Conservation (phyloP, 2,329 filamentous ascomycete species). For the Fusarium redolens region DNA sequence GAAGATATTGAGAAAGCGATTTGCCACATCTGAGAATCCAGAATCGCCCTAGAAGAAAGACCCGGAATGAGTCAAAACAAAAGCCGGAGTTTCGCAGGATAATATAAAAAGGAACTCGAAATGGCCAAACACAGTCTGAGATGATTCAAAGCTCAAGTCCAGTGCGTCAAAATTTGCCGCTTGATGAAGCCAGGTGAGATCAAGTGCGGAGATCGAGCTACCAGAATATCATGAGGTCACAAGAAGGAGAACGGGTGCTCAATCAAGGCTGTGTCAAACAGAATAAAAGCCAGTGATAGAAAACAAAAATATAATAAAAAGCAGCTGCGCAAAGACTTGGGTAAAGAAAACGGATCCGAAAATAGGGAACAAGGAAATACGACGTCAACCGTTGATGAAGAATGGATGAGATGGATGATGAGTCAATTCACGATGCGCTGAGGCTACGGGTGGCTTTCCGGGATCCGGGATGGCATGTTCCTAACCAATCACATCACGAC, state of each 20-base stretch:
- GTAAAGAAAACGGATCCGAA: not conserved
- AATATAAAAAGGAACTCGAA: not conserved
- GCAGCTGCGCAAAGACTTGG: not conserved
- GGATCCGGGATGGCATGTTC: slow-evolving; percentile 24
- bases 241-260: not conserved
- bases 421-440: slow-evolving; percentile 33
- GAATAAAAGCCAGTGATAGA: not conserved
- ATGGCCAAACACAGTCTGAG: not conserved
- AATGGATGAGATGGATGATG: slow-evolving; percentile 7
- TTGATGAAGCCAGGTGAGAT: slow-evolving; percentile 15
- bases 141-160: not conserved
- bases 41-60: not conserved
- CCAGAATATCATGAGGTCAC: slow-evolving; percentile 3
- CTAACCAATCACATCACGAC: slow-evolving; percentile 9
- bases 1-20: not conserved
- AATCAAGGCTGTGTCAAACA: not conserved
- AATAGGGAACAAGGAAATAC: slow-evolving; percentile 6
- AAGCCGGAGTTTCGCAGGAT: not conserved
- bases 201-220: slow-evolving; percentile 27
- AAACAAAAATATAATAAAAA: not conserved
- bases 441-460: not conserved
- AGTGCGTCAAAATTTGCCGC: slow-evolving; percentile 31
- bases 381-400: not conserved
- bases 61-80: not conserved
- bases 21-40: slow-evolving; percentile 15